Evolutionary conservation across 1,284 basidiomycete species (phyloP).

Genomic region (Ustilago nuda): DNA sequence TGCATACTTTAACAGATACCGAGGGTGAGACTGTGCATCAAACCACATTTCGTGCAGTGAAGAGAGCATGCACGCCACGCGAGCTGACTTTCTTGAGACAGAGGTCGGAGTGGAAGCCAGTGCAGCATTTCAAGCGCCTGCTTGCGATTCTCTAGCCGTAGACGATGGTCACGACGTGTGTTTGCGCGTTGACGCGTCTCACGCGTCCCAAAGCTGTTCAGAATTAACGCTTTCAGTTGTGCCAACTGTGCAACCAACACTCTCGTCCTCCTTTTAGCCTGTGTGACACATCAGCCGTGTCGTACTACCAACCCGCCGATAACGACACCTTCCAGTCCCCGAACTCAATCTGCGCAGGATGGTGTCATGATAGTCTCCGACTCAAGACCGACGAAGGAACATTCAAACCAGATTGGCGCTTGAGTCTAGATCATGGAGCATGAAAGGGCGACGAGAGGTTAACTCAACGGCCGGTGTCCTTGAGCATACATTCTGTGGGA

Average conservation of each 20-base stretch:
- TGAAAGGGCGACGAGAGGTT: not conserved
- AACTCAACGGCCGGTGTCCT: constrained; percentile 4
- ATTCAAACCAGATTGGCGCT: not conserved
- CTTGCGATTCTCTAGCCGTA: not conserved
- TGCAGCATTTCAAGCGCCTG: not conserved
- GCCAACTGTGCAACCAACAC: not conserved
- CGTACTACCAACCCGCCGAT: not conserved
- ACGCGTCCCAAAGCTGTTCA: not conserved
- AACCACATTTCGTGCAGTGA: not conserved
- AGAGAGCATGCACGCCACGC: not conserved
- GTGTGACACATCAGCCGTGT: not conserved
- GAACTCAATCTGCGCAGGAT: constrained; percentile 1
- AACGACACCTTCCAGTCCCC: not conserved
- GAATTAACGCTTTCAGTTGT: not conserved
- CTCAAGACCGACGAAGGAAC: not conserved
- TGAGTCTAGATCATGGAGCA: constrained; percentile 3
- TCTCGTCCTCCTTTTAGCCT: not conserved
- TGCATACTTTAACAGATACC: not conserved
- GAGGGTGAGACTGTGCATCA: not conserved
- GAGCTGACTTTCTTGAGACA: constrained; percentile 2
- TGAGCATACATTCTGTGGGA: constrained; percentile 5
- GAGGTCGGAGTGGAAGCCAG: constrained; percentile 1
- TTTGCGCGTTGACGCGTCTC: constrained; percentile 7
- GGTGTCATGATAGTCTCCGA: not conserved
- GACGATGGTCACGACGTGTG: constrained; percentile 4